Evolutionary conservation across 139 green algal species (phyloP).

Genomic region (Chlamydomonas applanata): DNA sequence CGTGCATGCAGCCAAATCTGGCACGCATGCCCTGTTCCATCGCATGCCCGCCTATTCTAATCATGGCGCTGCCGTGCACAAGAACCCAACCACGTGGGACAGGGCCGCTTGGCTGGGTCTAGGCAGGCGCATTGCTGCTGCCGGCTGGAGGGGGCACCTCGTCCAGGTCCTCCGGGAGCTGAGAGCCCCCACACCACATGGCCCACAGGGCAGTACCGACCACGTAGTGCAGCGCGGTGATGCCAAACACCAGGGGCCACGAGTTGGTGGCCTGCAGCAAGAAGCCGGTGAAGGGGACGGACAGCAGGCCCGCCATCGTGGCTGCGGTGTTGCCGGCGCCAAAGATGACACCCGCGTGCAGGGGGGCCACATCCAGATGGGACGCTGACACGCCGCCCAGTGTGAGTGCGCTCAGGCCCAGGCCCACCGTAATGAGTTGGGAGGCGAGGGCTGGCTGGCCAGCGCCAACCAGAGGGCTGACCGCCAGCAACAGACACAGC

Average conservation of each 20-base stretch:
- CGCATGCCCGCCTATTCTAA: too few species aligned
- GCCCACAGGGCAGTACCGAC: constrained; percentile 54
- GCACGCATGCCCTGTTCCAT: too few species aligned
- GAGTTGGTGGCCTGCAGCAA: constrained; percentile 57
- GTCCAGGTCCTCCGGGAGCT: constrained; percentile 46
- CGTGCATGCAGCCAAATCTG: too few species aligned
- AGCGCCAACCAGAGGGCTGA: constrained; percentile 50
- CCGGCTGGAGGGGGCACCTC: not conserved
- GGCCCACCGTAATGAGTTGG: constrained; percentile 62
- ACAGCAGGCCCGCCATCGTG: constrained; percentile 71
- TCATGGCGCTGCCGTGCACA: too few species aligned
- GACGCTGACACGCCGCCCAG: constrained; percentile 68
- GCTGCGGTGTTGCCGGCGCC: constrained; percentile 72
- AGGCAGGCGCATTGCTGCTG: too few species aligned
- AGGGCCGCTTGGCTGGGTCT: too few species aligned
- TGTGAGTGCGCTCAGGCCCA: constrained; percentile 71
- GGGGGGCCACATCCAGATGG: constrained; percentile 76
- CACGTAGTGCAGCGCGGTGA: constrained; percentile 70
- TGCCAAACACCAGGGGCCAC: constrained; percentile 73
- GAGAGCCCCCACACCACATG: constrained; percentile 53
- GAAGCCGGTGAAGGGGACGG: constrained; percentile 61
- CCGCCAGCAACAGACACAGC: constrained; percentile 60
- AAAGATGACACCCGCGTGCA: constrained; percentile 73
- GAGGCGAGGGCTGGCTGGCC: constrained; percentile 39
- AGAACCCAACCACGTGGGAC: too few species aligned